These are phyloP conservation scores for Colletotrichum abscissum DNA, from an alignment of 2,329 filamentous ascomycete genomes.

Conservation along the genomic window DNA sequence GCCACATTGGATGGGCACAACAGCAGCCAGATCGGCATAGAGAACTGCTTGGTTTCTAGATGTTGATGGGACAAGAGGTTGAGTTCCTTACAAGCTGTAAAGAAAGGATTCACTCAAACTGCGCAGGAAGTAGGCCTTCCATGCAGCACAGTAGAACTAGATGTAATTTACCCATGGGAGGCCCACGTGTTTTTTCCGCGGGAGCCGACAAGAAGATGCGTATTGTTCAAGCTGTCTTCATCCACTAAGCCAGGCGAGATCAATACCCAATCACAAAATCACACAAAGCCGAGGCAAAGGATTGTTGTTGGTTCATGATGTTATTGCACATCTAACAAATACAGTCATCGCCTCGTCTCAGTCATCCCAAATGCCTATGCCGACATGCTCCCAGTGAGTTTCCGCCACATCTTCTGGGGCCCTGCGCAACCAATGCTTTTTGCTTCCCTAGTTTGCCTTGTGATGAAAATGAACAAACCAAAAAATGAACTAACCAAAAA, in stretches of 20 bases:
- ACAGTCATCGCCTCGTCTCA: slow-evolving; percentile 20
- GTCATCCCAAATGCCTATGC: slow-evolving; percentile 14
- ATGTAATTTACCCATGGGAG: background rate
- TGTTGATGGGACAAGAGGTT: background rate
- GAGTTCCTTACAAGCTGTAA: background rate
- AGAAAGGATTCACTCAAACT: background rate
- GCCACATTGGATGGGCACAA: background rate
- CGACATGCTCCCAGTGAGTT: background rate
- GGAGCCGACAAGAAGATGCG: background rate
- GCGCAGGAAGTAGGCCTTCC: background rate
- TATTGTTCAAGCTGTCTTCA: background rate
- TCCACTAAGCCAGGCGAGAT: background rate
- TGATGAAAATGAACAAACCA: background rate
- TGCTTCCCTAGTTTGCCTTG: background rate
- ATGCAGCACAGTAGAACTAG: background rate
- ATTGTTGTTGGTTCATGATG: background rate
- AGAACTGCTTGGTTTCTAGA: background rate
- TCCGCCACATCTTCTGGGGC: background rate
- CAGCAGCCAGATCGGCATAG: background rate
- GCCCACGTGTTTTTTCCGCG: background rate
- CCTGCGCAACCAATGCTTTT: background rate
- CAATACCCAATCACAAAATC: background rate
- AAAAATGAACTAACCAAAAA: background rate
- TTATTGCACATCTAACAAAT: slow-evolving; percentile 6
- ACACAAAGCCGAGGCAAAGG: background rate